Percentiles rank a stretch among this genome's conserved stretches.
These are phyloP conservation scores for Solanum pinnatisectum DNA, from an alignment of 257 asterid species.

Conservation along the genomic window DNA sequence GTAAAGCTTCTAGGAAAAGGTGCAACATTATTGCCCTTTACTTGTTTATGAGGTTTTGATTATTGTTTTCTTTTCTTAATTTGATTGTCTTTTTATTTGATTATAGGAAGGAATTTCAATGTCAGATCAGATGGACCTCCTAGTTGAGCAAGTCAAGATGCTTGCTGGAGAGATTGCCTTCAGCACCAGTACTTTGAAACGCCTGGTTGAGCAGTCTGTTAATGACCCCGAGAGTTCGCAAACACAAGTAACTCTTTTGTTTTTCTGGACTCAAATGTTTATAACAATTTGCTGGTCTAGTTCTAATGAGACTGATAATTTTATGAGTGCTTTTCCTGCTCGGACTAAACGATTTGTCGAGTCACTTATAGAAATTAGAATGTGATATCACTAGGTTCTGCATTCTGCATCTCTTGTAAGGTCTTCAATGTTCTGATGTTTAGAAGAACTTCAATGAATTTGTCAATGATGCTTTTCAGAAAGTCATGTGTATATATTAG, in stretches of 20 bases:
- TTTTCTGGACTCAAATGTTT: neutral
- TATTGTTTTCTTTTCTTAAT: neutral
- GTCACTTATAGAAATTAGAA: neutral
- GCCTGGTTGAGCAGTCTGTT: slow-evolving; percentile 71
- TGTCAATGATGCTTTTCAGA: neutral
- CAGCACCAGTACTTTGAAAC: slow-evolving; percentile 84
- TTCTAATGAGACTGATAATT: neutral
- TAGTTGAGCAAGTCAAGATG: slow-evolving; percentile 97
- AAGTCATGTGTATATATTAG: neutral
- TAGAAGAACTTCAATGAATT: neutral
- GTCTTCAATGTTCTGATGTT: neutral
- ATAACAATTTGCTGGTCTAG: neutral
- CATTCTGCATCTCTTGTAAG: neutral
- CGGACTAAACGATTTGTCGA: neutral
- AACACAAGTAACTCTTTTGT: slow-evolving; percentile 44
- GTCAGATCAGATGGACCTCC: slow-evolving; percentile 88
- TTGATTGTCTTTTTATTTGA: slow-evolving; percentile 1
- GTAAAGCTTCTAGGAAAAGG: neutral
- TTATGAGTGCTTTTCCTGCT: neutral
- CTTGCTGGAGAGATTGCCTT: slow-evolving; percentile 99
- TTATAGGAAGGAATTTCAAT: slow-evolving; percentile 66
- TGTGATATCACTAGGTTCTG: neutral
- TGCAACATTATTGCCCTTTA: neutral
- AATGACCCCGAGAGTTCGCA: slow-evolving; percentile 77
- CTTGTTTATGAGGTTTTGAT: neutral